These are phyloP conservation scores for Polytrichum formosum DNA, from an alignment of 225 moss, liverwort and hornwort genomes.

Conservation along the genomic window DNA sequence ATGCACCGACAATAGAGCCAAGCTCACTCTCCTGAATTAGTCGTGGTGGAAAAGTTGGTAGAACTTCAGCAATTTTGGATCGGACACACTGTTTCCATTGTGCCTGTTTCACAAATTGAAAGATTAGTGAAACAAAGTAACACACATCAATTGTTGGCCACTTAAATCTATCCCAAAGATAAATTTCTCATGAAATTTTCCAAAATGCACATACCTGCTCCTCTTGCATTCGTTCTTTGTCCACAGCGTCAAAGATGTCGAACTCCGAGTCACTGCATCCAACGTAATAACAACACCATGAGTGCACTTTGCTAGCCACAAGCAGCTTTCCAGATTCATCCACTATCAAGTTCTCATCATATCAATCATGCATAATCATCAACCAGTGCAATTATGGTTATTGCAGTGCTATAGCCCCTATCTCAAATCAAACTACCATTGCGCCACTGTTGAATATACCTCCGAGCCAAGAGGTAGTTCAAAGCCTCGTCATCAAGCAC, in stretches of 20 bases:
- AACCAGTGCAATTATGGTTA: too few relatives aligned
- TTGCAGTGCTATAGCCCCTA: too few relatives aligned
- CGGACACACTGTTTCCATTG: conserved; percentile 50
- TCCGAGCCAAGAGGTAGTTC: conserved; percentile 13
- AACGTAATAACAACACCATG: neutral
- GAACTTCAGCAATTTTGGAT: conserved; percentile 35
- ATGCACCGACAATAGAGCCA: conserved; percentile 39
- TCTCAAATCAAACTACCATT: too few relatives aligned
- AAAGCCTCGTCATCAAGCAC: conserved; percentile 10
- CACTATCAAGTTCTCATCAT: too few relatives aligned
- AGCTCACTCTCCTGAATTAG: conserved; percentile 64
- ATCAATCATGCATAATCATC: too few relatives aligned
- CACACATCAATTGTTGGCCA: neutral
- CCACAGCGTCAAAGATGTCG: conserved; percentile 58
- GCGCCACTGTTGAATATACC: neutral
- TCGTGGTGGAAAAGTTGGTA: conserved; percentile 41
- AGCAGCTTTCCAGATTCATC: too few relatives aligned
- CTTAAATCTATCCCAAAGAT: neutral
- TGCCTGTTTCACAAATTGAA: conserved; percentile 19
- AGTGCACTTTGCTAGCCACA: neutral
- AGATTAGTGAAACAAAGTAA: neutral
- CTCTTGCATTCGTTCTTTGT: conserved; percentile 43
- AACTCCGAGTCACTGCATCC: conserved; percentile 57
- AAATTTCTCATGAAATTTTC: too few relatives aligned
- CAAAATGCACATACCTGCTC: conserved; percentile 35